Base-by-base conservation (phyloP, 257 asterid genomes). In the Vinca minor region DNA sequence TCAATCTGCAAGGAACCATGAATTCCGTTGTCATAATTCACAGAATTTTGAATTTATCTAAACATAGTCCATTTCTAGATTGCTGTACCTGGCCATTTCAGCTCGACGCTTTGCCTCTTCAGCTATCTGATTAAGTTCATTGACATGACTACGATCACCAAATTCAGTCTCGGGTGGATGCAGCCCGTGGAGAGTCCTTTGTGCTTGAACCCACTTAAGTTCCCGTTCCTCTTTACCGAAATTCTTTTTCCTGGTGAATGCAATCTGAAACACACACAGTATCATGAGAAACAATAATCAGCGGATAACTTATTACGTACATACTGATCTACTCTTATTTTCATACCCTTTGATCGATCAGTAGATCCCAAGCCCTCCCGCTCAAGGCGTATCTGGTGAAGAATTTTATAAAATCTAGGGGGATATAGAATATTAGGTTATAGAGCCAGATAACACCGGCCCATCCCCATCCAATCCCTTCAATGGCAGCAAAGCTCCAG, bases 381-480 rank as follows among this genome's bases (percentile, higher is more conserved):
- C 76, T 77, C 66, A 83, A 53, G 3, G 67, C 77, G 8, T 49
- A 77, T 7, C 88, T 88, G 15, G 77, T 78, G 36, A 80, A 70
- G 84, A 87, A 82, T 62, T 85, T 87, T 28, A 83, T 85, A 62
- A 87, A 34, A 77, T 85, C 95, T 18, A 85, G 91, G 66, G 94
- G 95, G 64, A 85, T 21, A 69, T 85, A 87, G n/a, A 87, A 83
- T 49, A 87, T 61, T 1, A 87, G 63, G 74, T 81, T 87, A 75
- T 65, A 87, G n/a, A 82, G 38, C 95, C 95, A 87, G 55, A 85
- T 84, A 56, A 79, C 84, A 62, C 77, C 91, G 5, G 84, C 94
- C 95, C 95, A 87, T 1, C 85, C 87, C 95, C 95, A 87, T 50
- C 94, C 95, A 34, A 85, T 78, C 36, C 94, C 95, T 45, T 72